Base-by-base conservation (phyloP, 2,329 filamentous ascomycete species). In the Colletotrichum cordylinicola region DNA sequence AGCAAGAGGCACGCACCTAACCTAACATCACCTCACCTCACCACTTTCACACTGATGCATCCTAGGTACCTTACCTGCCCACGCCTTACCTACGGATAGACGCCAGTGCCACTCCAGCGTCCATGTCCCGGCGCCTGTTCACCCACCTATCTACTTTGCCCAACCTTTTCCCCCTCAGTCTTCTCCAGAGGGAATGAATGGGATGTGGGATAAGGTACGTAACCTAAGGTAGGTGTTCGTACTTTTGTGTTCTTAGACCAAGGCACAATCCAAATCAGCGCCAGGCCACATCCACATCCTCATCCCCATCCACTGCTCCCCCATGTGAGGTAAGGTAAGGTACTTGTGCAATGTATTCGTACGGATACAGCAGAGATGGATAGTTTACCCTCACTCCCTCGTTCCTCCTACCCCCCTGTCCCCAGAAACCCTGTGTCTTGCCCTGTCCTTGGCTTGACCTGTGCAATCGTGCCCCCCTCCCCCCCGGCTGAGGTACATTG, bases 401-500 rank as follows among this genome's bases (percentile, higher is more conserved):
- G 29, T 21, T 24, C 12, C 33, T 27, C 4, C n/a, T 48, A 8
- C 37, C 55, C 31, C 48, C 72, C 39, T 68, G 69, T 73, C 56
- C 33, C 69, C 33, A 64, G n/a, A 58, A 75, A 39, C 69, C 56
- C 73, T 75, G 69, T 68, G 69, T 75, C 72, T 72, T 72, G 72
- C 72, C 66, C 61, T 74, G 72, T 74, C 72, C 72, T 65, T 68
- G 72, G 27, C 64, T 60, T 61, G 70, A 48, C 61, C 62, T 55
- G 64, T 68, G 52, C 61, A 61, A 39, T 62, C 9, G 33, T 31
- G 27, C 29, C 18, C 21, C 52, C 37, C 67, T 9, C 29, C n/a
- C 27, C 39, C 43, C 16, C 56, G 29, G 56, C 29, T 60, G 27
- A 31, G 27, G 60, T 62, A 62, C 60, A 62, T 35, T 24, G 55